phyloP scores from a whole-genome alignment of 352 stramenopile genomes.

The Phytophthora pistaciae region DNA sequence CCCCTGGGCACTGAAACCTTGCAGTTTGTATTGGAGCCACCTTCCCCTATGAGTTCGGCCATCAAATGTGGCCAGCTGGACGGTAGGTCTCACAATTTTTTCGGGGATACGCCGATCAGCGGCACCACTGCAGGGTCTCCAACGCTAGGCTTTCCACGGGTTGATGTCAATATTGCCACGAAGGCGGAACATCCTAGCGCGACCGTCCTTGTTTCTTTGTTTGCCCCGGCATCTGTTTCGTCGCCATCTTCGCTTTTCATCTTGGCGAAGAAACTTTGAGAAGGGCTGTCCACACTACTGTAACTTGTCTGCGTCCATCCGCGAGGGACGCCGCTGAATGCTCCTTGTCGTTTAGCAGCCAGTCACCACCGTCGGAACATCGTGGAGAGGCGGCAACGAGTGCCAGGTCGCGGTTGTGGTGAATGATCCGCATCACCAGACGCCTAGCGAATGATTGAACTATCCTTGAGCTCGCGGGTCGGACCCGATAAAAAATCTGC shows the following conservation, averaged over 20 bases:
- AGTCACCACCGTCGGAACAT: neutral
- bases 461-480: slow-evolving; percentile 3
- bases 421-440: neutral
- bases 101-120: slow-evolving; percentile 1
- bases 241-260: slow-evolving; percentile 11
- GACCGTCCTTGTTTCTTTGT: slow-evolving; percentile 16
- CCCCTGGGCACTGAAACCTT: slow-evolving; percentile 19
- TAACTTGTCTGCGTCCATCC: neutral
- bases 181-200: slow-evolving; percentile 10
- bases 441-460: slow-evolving; percentile 3
- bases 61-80: slow-evolving; percentile 40
- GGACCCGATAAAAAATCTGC: neutral
- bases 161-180: slow-evolving; percentile 4
- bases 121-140: slow-evolving; percentile 2
- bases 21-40: slow-evolving; percentile 29
- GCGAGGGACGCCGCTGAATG: too few species aligned
- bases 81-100: slow-evolving; percentile 28
- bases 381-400: slow-evolving; percentile 6
- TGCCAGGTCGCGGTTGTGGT: slow-evolving; percentile 7
- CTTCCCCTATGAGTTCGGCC: slow-evolving; percentile 27
- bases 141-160: slow-evolving; percentile 17
- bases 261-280: slow-evolving; percentile 8
- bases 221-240: slow-evolving; percentile 3
- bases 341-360: neutral
- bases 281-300: slow-evolving; percentile 1